A percentile compares a stretch with the other conserved stretches of the same genome.
phyloP scores from a whole-genome alignment of 2,329 filamentous ascomycete species.

The Cytospora schulzeri region DNA sequence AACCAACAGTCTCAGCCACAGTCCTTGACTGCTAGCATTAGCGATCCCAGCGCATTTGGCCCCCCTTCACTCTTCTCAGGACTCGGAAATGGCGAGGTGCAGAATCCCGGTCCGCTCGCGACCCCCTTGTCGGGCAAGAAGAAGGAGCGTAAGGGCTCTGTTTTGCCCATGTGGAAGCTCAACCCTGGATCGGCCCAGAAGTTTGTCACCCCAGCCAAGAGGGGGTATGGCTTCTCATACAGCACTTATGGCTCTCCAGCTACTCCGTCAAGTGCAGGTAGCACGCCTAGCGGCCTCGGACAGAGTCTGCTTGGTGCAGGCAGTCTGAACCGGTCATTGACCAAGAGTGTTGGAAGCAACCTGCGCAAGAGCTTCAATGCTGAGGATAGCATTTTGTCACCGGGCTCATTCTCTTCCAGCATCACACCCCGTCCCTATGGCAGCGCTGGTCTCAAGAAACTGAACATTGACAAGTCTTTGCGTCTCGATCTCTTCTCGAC shows the following conservation, averaged over 20 bases:
- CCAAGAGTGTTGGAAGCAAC: constrained; percentile 88
- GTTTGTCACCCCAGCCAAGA: constrained; percentile 80
- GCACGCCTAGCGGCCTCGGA: constrained; percentile 68
- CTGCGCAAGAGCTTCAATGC: constrained; percentile 78
- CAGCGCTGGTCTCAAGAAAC: constrained; percentile 77
- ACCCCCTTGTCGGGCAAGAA: constrained; percentile 81
- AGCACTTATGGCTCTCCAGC: constrained; percentile 85
- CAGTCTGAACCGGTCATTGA: constrained; percentile 71
- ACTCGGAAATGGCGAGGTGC: constrained; percentile 62
- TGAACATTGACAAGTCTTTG: constrained; percentile 88
- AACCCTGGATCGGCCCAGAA: constrained; percentile 79
- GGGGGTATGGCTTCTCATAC: constrained; percentile 90
- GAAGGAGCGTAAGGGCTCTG: constrained; percentile 71
- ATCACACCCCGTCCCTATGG: constrained; percentile 64
- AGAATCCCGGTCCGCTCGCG: constrained; percentile 84
- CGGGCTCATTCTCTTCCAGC: constrained; percentile 79
- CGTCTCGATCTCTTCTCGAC: constrained; percentile 71
- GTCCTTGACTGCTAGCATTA: constrained; percentile 75
- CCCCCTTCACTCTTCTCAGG: constrained; percentile 83
- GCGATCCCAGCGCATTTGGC: constrained; percentile 86
- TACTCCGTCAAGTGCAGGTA: constrained; percentile 67
- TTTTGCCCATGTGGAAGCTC: constrained; percentile 84
- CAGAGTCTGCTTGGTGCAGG: constrained; percentile 66
- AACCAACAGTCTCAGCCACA: constrained; percentile 57
- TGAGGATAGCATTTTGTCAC: constrained; percentile 83